Evolutionary conservation across 495 filamentous ascomycete genomes (phyloP).

Genomic region (Penicillium verhagenii): DNA sequence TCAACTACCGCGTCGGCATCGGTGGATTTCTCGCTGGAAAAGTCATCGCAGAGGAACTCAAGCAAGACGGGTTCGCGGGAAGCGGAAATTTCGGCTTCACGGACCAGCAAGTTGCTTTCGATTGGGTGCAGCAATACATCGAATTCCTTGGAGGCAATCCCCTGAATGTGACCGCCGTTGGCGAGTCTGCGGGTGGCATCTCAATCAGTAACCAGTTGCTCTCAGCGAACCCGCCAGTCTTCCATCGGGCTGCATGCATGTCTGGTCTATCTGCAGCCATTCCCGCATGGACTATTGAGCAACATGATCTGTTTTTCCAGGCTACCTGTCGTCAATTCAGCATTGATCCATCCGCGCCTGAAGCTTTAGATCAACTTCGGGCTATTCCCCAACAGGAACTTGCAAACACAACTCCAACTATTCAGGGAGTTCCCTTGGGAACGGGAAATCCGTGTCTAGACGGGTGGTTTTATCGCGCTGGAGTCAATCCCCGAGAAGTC

Average conservation of each 20-base stretch:
- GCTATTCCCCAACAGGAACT: constrained; percentile 6
- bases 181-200: constrained; percentile 10
- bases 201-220: constrained; percentile 10
- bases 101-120: constrained; percentile 7
- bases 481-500: constrained; percentile 15
- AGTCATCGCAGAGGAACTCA: constrained; percentile 3
- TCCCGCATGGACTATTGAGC: not conserved
- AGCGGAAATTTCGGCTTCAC: constrained; percentile 15
- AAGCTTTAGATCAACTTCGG: constrained; percentile 8
- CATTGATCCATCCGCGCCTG: not conserved
- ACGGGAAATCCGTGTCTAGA: constrained; percentile 25
- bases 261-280: constrained; percentile 9
- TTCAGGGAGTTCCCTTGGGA: constrained; percentile 8
- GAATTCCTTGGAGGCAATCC: constrained; percentile 3
- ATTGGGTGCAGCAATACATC: constrained; percentile 10
- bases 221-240: constrained; percentile 3
- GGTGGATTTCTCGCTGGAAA: constrained; percentile 8
- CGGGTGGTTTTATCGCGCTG: constrained; percentile 28
- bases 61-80: constrained; percentile 1
- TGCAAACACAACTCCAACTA: constrained; percentile 5
- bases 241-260: constrained; percentile 11
- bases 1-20: constrained; percentile 13
- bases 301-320: constrained; percentile 7
- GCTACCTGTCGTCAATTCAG: constrained; percentile 6
- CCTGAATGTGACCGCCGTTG: constrained; percentile 4